Conservation (phyloP, 331 rosid species). For the Phaseolus coccineus region DNA sequence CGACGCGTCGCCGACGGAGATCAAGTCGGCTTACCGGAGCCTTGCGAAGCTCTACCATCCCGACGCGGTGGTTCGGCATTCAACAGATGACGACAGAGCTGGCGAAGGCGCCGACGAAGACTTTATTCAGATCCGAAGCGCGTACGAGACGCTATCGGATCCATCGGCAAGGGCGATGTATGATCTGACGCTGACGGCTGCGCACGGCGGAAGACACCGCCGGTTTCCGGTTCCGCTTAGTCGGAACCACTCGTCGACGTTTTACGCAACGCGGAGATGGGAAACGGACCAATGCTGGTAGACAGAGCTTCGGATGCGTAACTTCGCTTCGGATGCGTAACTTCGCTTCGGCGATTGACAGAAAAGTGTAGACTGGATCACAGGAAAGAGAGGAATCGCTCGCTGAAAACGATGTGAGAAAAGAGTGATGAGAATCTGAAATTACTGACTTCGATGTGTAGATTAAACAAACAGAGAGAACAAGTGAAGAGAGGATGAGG, state of each 20-base stretch:
- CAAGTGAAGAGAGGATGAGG: background rate
- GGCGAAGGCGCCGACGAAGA: slow-evolving; percentile 60
- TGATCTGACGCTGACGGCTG: slow-evolving; percentile 60
- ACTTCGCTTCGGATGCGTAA: background rate
- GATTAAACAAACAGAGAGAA: background rate
- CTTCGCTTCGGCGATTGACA: slow-evolving; percentile 3
- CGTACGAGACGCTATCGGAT: slow-evolving; percentile 85
- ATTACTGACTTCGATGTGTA: background rate
- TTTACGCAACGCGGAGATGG: slow-evolving; percentile 72
- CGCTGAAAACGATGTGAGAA: background rate
- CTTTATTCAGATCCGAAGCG: slow-evolving; percentile 82
- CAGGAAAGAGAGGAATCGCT: background rate
- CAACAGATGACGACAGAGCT: slow-evolving; percentile 51
- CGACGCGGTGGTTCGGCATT: slow-evolving; percentile 55
- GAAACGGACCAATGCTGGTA: slow-evolving; percentile 99
- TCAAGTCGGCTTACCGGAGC: slow-evolving; percentile 81
- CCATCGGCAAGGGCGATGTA: slow-evolving; percentile 76
- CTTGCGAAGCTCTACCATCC: slow-evolving; percentile 90
- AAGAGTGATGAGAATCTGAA: background rate
- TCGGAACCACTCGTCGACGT: slow-evolving; percentile 30
- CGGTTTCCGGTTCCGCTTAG: slow-evolving; percentile 16
- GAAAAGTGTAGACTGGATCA: background rate
- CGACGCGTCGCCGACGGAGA: slow-evolving; percentile 74
- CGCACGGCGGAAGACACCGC: slow-evolving; percentile 31
- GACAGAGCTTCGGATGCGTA: background rate